Evolutionary conservation across 2,329 filamentous ascomycete genomes (phyloP).

Genomic region (Pleomassaria siparia): DNA sequence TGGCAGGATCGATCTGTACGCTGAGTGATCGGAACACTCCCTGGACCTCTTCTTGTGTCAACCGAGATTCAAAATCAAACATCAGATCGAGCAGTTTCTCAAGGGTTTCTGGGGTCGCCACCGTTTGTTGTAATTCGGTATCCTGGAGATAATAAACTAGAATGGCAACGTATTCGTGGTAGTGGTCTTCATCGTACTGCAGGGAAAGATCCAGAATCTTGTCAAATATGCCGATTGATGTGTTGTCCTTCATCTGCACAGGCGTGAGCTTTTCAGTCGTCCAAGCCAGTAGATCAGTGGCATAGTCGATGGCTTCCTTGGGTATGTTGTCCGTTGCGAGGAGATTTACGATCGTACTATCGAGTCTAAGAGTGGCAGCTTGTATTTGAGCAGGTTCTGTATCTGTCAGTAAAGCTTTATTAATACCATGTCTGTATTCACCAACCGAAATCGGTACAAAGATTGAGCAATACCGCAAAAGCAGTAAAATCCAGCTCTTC

Average conservation of each 20-base stretch:
- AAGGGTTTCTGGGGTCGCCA: constrained; percentile 31
- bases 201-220: constrained; percentile 29
- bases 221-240: constrained; percentile 30
- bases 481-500: constrained; percentile 30
- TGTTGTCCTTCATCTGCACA: constrained; percentile 32
- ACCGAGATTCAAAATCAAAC: constrained; percentile 33
- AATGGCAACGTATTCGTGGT: constrained; percentile 34
- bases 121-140: constrained; percentile 34
- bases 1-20: constrained; percentile 26
- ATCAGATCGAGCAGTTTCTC: constrained; percentile 32
- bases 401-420: constrained; percentile 13
- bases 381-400: constrained; percentile 38
- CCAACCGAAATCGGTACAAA: constrained; percentile 46
- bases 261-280: constrained; percentile 39
- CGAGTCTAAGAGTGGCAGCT: constrained; percentile 37
- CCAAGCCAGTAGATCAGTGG: constrained; percentile 38
- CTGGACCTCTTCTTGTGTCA: constrained; percentile 27
- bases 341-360: constrained; percentile 28
- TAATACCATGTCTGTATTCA: neutral
- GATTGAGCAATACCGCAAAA: constrained; percentile 47
- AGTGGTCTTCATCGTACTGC: constrained; percentile 39
- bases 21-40: constrained; percentile 32
- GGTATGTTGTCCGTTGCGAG: constrained; percentile 30
- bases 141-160: constrained; percentile 40
- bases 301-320: constrained; percentile 36